Evolutionary conservation across 805 yeast species (phyloP).

Genomic region (Teunomyces pallodes): DNA sequence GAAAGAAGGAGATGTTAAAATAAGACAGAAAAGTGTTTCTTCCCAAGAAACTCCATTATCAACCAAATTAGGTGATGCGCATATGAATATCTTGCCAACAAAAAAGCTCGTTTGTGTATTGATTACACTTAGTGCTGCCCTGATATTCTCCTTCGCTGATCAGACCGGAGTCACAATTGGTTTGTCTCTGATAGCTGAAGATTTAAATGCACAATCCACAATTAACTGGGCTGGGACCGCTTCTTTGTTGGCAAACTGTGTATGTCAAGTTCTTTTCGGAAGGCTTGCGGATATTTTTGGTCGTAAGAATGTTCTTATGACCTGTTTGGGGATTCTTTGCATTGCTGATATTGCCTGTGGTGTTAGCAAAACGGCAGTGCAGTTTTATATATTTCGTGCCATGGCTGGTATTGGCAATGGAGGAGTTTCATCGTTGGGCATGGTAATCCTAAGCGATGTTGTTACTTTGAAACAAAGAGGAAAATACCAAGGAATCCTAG

Average conservation of each 20-base stretch:
- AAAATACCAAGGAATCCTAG: slow-evolving; percentile 55
- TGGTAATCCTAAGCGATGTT: slow-evolving; percentile 54
- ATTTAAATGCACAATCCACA: slow-evolving; percentile 44
- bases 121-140: slow-evolving; percentile 36
- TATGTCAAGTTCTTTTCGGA: slow-evolving; percentile 53
- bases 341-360: slow-evolving; percentile 51
- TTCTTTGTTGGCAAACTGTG: slow-evolving; percentile 47
- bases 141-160: slow-evolving; percentile 45
- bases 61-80: slow-evolving; percentile 35
- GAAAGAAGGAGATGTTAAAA: background rate
- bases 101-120: slow-evolving; percentile 38
- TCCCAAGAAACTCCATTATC: slow-evolving; percentile 2
- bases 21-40: slow-evolving; percentile 1
- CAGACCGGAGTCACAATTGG: slow-evolving; percentile 50
- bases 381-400: slow-evolving; percentile 51
- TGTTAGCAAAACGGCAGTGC: slow-evolving; percentile 46
- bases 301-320: slow-evolving; percentile 43
- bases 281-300: slow-evolving; percentile 56
- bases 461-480: slow-evolving; percentile 55
- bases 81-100: slow-evolving; percentile 38
- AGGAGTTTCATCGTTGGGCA: slow-evolving; percentile 48
- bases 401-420: slow-evolving; percentile 58
- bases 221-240: slow-evolving; percentile 63
- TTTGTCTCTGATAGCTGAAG: slow-evolving; percentile 47
- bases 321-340: slow-evolving; percentile 37